A percentile compares a stretch with the other conserved stretches of the same genome.
phyloP scores from a whole-genome alignment of 2,329 filamentous ascomycete species.

The Colletotrichum sansevieriae region DNA sequence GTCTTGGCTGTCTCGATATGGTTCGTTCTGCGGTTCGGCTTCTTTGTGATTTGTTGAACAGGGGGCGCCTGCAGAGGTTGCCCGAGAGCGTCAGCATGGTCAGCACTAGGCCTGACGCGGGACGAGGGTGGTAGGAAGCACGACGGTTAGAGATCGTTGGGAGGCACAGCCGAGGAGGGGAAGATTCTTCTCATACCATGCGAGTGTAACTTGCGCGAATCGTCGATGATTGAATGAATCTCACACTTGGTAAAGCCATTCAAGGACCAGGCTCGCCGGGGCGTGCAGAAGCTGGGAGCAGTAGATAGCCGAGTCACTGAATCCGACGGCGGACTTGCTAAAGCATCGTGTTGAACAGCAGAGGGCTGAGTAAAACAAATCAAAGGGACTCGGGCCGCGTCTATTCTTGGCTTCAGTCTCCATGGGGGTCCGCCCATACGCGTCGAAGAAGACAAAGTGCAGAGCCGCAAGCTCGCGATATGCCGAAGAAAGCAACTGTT shows the following conservation, averaged over 20 bases:
- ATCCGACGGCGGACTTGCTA: neutral
- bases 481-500: too few species aligned
- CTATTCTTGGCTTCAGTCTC: neutral
- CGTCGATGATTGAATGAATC: neutral
- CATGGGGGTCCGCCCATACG: neutral
- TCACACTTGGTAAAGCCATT: neutral
- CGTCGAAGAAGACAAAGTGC: too few species aligned
- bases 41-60: conserved; percentile 22
- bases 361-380: neutral
- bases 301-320: neutral
- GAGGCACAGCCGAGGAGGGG: conserved; percentile 1
- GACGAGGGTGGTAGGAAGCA: conserved; percentile 17
- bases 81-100: conserved; percentile 32
- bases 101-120: conserved; percentile 38
- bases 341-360: neutral
- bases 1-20: conserved; percentile 30
- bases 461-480: too few species aligned
- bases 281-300: neutral
- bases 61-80: conserved; percentile 24
- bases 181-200: neutral
- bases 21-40: neutral
- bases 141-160: conserved; percentile 21
- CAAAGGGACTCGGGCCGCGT: neutral
- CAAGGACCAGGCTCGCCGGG: neutral
- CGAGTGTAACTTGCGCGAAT: neutral